Evolutionary conservation across 2,329 filamentous ascomycete genomes (phyloP), one percentile per base, ranked within the genome.

Genomic region (Berkeleyomyces rouxiae): DNA sequence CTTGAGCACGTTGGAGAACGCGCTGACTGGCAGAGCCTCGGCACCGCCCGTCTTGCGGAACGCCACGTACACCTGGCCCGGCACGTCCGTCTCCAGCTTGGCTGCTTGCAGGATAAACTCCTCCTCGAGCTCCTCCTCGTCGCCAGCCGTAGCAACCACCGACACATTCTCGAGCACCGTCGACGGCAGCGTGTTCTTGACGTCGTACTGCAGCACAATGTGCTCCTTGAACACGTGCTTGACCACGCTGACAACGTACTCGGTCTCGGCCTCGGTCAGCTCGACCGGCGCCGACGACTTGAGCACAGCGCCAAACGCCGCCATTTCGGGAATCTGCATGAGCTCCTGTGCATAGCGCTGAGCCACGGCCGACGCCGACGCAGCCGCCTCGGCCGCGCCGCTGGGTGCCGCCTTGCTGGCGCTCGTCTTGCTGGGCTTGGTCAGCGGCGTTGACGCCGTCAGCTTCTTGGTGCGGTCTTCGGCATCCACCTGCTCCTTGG

Each of bases 161-260:
- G 88, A 90, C 13, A 95, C 90, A 66, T 95, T 89, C 72, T 96
- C 90, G 42, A 97, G 79, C 37, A 99, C 83, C 13, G 90, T 95
- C 65, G 91, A 89, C 10, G 89, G 86, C 9, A 99, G 80, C 2
- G 93, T 99, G 78, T 99, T 99, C 80, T 95, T 97, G 73, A 99
- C 85, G 71, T 97, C 89, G 74, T 93, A 99, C 71, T 99, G 93
- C 62, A 99, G 77, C 42, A 99, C 92, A 70, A 99, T 79, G 71
- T 97, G 89, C 72, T 96, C 89, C 76, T 95, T 95, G 84, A 96
- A 99, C 70, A 99, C 84, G 72, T 99, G 93, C 79, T 99, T 99
- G 74, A 96, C 82, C 31, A 93, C 85, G 43, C 82, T 85, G 65
- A 99, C 93, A 59, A 96, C 90, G 69, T 99, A 99, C 74, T 99